Base-by-base conservation (phyloP, 495 filamentous ascomycete genomes). In the Achaetomiella virescens region DNA sequence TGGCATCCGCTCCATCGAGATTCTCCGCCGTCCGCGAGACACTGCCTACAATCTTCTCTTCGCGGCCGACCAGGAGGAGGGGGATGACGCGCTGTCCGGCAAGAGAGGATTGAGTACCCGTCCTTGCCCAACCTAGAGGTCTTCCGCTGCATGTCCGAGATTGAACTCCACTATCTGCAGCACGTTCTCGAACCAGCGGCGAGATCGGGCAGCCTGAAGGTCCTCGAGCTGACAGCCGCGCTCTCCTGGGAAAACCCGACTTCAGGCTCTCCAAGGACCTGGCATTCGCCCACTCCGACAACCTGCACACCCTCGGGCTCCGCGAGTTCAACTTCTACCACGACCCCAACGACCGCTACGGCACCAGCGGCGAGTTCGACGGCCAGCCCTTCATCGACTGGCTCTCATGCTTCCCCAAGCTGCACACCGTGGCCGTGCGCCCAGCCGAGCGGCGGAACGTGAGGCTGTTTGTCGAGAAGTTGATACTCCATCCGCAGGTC, bases 331-430 rank as follows among this genome's bases (percentile, higher is more conserved):
- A 69, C 52, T 67, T 50, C 48, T 21, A 12, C 29, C 17, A 15
- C 29, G 20, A 41, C 45, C 33, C 31, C 8, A 20, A 6, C 21
- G 27, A 24, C 22, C 45, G 22, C 21, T 45, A 5, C 14, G 33
- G 38, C 29, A 48, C 52, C 43, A 43, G 18, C 18, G 7, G 7
- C 35, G n/a, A 6, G 6, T 66, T 67, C 40, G 44, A 59, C 54
- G 65, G 62, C 36, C 33, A 57, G 17, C 65, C 65, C 17, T 60
- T 69, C 21, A 15, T 67, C 14, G 55, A 59, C 25, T 67, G 58
- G 55, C 41, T 69, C 29, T 38, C 54, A 1, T 27, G 10, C 24
- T 68, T 68, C 37, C 61, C 63, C 12, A 59, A 48, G 3, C 54
- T 65, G 18, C 46, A 59, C 20, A 65, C 61, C 18, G 54, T 68